Base-by-base conservation (phyloP, 169 alveolate species). In the Hepatocystis sp. region DNA sequence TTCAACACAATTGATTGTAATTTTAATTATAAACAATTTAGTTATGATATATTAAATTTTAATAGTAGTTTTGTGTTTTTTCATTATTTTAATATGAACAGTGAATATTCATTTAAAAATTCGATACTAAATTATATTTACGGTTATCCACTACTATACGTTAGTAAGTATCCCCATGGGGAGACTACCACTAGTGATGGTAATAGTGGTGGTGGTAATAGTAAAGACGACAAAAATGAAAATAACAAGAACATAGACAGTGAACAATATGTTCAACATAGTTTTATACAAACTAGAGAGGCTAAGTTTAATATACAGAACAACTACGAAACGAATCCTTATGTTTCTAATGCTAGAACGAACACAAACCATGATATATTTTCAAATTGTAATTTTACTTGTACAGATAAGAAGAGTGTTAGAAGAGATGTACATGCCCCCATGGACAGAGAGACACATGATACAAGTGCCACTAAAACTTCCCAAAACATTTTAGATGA, bases 101-200 rank as follows among this genome's bases (percentile, higher is more conserved):
- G 47, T 13, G 40, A 76, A 19, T 76, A 58, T 39, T 44, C 88
- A 2, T 76, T 28, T 30, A 76, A 52, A 34, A 76, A 76, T 27
- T 76, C 88, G n/a, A 56, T 76, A n/a, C 32, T 76, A 40, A 76
- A 76, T n/a, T 76, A 42, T 49, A 52, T 76, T 1, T 76, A 76
- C 58, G 88, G 88, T 1, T 58, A 76, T 44, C 88, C 88, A 44
- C 1, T 76, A 17, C 34, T 76, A 15, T 58, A 39, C 51, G 32
- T 76, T 30, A 13, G 32, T 28, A 64, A 25, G 17, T 32, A 11
- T 7, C n/a, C 0, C 19, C n/a, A 11, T 0, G 25, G 17, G 10
- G 2, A 5, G 0, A 11, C n/a, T 15, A 15, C 2, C 10, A 0
- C 11, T 2, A 7, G 17, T 11, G 17, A 7, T 13, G 17, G 25